phyloP scores from a whole-genome alignment of 2,329 filamentous ascomycete species.

The Blastomyces gilchristii region DNA sequence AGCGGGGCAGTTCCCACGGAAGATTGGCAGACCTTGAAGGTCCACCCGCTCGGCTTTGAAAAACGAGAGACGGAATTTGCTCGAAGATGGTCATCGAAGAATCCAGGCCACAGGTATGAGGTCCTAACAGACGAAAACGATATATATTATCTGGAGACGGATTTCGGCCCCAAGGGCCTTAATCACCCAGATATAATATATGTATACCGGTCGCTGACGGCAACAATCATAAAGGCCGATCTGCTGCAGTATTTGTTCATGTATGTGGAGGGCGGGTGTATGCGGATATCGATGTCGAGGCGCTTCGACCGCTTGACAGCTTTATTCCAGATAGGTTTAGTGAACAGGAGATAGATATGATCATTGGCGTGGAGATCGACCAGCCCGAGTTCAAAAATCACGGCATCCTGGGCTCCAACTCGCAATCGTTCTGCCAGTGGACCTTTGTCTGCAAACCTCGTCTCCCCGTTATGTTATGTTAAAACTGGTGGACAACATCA shows the following conservation, averaged over 20 bases:
- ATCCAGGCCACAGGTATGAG: constrained; percentile 57
- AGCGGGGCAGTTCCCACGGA: constrained; percentile 46
- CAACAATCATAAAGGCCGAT: constrained; percentile 58
- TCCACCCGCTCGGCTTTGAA: constrained; percentile 56
- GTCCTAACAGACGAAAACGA: constrained; percentile 61
- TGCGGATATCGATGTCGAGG: constrained; percentile 51
- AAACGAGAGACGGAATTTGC: constrained; percentile 51
- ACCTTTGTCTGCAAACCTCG: constrained; percentile 61
- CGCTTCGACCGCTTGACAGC: constrained; percentile 42
- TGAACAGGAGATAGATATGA: constrained; percentile 57
- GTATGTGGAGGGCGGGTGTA: constrained; percentile 56
- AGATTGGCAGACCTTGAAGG: constrained; percentile 75
- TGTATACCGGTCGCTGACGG: constrained; percentile 49
- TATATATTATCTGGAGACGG: constrained; percentile 55
- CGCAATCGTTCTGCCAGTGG: constrained; percentile 63
- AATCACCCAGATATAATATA: constrained; percentile 57
- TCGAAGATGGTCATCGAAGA: constrained; percentile 55
- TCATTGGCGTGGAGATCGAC: constrained; percentile 62
- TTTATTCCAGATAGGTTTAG: constrained; percentile 56
- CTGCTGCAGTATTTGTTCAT: constrained; percentile 57
- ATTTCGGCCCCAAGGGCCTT: constrained; percentile 55
- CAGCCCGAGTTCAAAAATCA: constrained; percentile 55
- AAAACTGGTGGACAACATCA: constrained; percentile 57
- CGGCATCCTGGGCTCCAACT: constrained; percentile 57
- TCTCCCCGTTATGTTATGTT: constrained; percentile 59